Conservation (phyloP, 73 alveolate genomes). For the Tetrahymena thermophila region DNA sequence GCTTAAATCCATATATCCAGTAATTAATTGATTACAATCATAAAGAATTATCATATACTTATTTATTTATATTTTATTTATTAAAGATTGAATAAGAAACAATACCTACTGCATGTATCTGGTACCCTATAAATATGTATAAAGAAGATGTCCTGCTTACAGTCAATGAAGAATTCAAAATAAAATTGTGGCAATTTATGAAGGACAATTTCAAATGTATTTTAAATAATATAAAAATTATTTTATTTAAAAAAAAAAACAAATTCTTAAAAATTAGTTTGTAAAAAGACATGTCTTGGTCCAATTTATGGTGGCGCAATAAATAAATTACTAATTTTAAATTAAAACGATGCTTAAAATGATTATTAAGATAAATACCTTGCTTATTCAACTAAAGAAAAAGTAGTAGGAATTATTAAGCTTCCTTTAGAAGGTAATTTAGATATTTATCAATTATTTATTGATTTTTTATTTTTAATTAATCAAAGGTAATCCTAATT, state of each 20-base stretch:
- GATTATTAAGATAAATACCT: constrained; percentile 63
- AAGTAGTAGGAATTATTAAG: constrained; percentile 92
- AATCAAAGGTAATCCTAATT: constrained; percentile 70
- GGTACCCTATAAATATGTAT: constrained; percentile 89
- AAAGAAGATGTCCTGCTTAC: constrained; percentile 89
- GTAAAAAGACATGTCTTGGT: constrained; percentile 94
- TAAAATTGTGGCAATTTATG: constrained; percentile 77
- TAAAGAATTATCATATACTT: constrained; percentile 40
- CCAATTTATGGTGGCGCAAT: constrained; percentile 97
- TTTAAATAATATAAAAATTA: not conserved
- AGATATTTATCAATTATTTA: not conserved
- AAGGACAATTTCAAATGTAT: constrained; percentile 1
- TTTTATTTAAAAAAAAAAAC: not conserved
- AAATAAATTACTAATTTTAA: constrained; percentile 54
- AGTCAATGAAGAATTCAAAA: constrained; percentile 88
- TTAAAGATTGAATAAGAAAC: constrained; percentile 71
- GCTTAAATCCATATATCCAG: not conserved
- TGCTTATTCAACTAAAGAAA: constrained; percentile 85
- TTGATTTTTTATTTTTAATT: not conserved
- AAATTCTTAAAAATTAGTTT: constrained; percentile 39
- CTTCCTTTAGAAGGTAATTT: constrained; percentile 88
- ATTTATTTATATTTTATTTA: constrained; percentile 7
- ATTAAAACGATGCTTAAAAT: constrained; percentile 53
- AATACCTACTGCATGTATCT: constrained; percentile 78
- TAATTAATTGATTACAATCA: constrained; percentile 13